phyloP scores from a whole-genome alignment of 345 rosid species.

The Trapa bicornis region DNA sequence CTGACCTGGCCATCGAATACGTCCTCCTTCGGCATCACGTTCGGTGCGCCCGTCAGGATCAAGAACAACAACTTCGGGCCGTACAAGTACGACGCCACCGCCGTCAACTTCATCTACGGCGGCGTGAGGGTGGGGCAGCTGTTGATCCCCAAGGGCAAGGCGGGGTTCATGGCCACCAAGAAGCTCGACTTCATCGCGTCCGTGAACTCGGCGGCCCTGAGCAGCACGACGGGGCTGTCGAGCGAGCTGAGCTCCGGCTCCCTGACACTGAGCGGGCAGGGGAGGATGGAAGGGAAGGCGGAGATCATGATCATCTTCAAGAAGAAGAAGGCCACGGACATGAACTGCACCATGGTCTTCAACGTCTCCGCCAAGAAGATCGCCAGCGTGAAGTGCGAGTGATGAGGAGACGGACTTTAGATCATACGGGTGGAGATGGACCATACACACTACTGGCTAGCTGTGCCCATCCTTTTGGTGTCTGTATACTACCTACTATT shows the following conservation, averaged over 20 bases:
- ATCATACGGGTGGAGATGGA: too few species aligned
- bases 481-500: too few species aligned
- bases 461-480: too few species aligned
- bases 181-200: not conserved
- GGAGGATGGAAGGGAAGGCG: constrained; percentile 6
- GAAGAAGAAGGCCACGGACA: constrained; percentile 8
- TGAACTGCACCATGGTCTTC: constrained; percentile 7
- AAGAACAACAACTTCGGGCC: constrained; percentile 12
- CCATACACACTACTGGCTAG: too few species aligned
- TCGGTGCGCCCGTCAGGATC: constrained; percentile 4
- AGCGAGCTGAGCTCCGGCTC: not conserved
- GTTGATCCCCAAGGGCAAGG: constrained; percentile 4
- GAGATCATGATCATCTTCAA: constrained; percentile 5
- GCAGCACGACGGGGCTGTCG: not conserved
- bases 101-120: constrained; percentile 6
- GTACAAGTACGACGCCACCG: constrained; percentile 7
- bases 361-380: not conserved
- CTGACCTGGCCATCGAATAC: not conserved
- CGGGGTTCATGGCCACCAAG: constrained; percentile 3
- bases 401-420: not conserved
- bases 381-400: not conserved
- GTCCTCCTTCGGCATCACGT: constrained; percentile 1
- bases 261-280: constrained; percentile 2
- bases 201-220: not conserved
- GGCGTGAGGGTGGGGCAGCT: constrained; percentile 3